Conservation (phyloP, 2,329 filamentous ascomycete species). For the Trichophyton benhamiae region DNA sequence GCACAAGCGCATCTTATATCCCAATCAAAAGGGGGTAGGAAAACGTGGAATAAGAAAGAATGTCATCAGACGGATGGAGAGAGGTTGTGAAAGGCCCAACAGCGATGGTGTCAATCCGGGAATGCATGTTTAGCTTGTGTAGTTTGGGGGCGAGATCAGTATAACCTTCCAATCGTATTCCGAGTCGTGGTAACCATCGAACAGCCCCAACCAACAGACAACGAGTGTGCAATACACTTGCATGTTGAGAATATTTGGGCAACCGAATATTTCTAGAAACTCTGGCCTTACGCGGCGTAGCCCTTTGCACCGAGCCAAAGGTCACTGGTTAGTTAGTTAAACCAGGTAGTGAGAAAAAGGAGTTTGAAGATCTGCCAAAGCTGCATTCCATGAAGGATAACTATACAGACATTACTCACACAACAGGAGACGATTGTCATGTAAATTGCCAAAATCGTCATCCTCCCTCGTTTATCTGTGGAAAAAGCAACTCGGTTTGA, state of each 20-base stretch:
- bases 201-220: constrained; percentile 2
- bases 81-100: background rate
- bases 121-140: background rate
- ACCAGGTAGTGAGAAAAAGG: background rate
- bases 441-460: background rate
- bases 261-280: background rate
- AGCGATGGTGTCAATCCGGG: background rate
- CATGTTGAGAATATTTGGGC: background rate
- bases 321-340: no score
- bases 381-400: background rate
- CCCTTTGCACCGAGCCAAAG: background rate
- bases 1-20: background rate
- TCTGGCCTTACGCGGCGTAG: background rate
- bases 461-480: background rate
- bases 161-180: constrained; percentile 1
- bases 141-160: constrained; percentile 1
- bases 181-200: background rate
- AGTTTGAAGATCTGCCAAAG: background rate
- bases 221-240: background rate
- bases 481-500: background rate
- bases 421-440: background rate
- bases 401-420: background rate
- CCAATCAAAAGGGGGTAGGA: background rate
- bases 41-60: background rate
- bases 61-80: background rate